Conservation (phyloP, 352 stramenopile species). For the Pythium apleroticum region DNA sequence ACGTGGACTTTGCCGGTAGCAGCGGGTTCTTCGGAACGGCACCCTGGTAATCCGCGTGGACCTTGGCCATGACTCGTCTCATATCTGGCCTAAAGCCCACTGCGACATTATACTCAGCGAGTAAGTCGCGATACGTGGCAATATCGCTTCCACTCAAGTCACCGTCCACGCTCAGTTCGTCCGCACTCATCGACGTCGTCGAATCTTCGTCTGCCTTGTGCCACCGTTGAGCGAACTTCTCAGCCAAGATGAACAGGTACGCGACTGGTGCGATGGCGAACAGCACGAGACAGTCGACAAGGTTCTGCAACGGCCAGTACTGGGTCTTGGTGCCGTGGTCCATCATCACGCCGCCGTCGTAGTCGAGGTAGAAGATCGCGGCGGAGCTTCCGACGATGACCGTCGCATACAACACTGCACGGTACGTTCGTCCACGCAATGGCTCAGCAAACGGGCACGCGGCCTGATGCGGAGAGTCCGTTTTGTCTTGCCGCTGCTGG, state of each 20-base stretch:
- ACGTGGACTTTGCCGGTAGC: not conserved
- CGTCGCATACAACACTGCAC: constrained; percentile 20
- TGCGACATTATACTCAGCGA: constrained; percentile 20
- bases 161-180: not conserved
- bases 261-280: constrained; percentile 23
- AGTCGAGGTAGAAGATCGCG: constrained; percentile 27
- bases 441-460: constrained; percentile 30
- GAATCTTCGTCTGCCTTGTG: not conserved
- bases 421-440: constrained; percentile 22
- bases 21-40: not conserved
- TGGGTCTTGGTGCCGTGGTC: constrained; percentile 28
- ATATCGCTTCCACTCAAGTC: not conserved
- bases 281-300: constrained; percentile 30
- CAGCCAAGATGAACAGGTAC: constrained; percentile 16
- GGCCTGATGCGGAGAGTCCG: not conserved
- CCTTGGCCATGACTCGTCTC: constrained; percentile 3
- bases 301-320: constrained; percentile 36
- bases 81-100: constrained; percentile 19
- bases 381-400: constrained; percentile 21
- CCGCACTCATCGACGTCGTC: not conserved
- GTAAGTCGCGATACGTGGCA: constrained; percentile 21
- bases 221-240: constrained; percentile 9
- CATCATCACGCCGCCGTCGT: constrained; percentile 29
- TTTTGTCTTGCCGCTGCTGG: not conserved
- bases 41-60: constrained; percentile 5